Evolutionary conservation across 306 rosid genomes (phyloP), one percentile per base, ranked within the genome.

Genomic region (Castanea mollissima): DNA sequence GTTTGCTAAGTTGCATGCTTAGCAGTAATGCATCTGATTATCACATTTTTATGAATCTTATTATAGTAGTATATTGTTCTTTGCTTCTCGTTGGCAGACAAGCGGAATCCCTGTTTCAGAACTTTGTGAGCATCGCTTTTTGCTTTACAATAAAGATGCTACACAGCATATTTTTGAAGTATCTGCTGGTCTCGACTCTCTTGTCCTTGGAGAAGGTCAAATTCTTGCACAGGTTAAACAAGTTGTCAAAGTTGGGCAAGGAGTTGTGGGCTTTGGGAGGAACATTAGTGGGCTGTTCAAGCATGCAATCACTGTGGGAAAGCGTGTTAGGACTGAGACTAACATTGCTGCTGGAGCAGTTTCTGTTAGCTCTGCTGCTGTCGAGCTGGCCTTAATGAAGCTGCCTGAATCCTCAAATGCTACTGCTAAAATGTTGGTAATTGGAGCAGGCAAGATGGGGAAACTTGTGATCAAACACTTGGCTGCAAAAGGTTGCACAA

Each of bases 401-500:
- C 87, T 96, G 78, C 98, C 99, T 25, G 89, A 81, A 79, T 55
- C 86, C 59, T 89, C 96, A 6, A 92, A 88, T 78, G 89, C 83
- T 63, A 84, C 74, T 78, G 92, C 92, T 56, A 86, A 90, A 69
- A 93, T 96, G 92, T 80, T 96, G 86, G 89, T 93, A 72, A 82
- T 96, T 34, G 99, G 99, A 85, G 98, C 97, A 25, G 99, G 99
- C 29, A 96, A 96, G 89, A 96, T 96, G 99, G 99, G 98, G 65
- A 96, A 96, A 85, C 96, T 96, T 79, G 98, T 95, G 69, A 95
- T 95, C 81, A 95, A 95, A 81, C 99, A 95, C 84, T 88, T 93
- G 91, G 96, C 85, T 16, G 90, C 99, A 62, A 96, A 96, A 89
- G 98, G 99, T 69, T 91, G 98, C 81, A 85, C 81, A 73, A 89